Evolutionary conservation across 2,329 filamentous ascomycete genomes (phyloP).

Genomic region (Xylariaceae sp.): DNA sequence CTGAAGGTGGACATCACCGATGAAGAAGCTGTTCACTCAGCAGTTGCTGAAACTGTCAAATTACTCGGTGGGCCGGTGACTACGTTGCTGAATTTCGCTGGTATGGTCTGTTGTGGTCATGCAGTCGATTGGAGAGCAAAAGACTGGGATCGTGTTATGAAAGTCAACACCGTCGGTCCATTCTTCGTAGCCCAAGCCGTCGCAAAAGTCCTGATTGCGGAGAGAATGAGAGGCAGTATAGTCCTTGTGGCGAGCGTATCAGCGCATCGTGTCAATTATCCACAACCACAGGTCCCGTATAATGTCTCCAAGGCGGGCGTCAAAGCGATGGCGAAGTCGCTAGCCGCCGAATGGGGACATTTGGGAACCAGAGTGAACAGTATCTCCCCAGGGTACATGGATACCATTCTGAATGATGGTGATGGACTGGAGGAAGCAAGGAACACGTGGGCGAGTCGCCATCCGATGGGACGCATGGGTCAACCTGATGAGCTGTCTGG

Average conservation of each 20-base stretch:
- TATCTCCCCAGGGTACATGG: conserved; percentile 73
- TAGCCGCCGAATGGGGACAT: conserved; percentile 70
- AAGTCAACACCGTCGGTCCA: conserved; percentile 68
- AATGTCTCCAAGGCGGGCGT: conserved; percentile 69
- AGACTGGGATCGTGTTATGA: conserved; percentile 61
- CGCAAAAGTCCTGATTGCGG: conserved; percentile 49
- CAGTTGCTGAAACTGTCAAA: conserved; percentile 23
- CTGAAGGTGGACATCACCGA: conserved; percentile 58
- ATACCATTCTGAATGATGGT: conserved; percentile 68
- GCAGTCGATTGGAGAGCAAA: conserved; percentile 55
- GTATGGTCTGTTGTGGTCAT: conserved; percentile 60
- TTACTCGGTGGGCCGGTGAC: conserved; percentile 34
- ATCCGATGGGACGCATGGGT: conserved; percentile 64
- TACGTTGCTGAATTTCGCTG: conserved; percentile 62
- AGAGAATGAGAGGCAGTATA: conserved; percentile 54
- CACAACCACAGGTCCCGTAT: conserved; percentile 68
- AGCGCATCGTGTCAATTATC: conserved; percentile 65
- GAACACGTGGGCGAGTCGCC: conserved; percentile 53
- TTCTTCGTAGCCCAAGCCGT: conserved; percentile 68
- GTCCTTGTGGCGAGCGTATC: conserved; percentile 66
- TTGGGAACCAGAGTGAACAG: conserved; percentile 69
- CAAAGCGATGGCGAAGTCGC: conserved; percentile 56
- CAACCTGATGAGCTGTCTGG: conserved; percentile 60
- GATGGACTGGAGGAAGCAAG: conserved; percentile 51
- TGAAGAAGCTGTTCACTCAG: conserved; percentile 40